Conservation (phyloP, 768 basidiomycete genomes). For the Lactifluus pinguis region DNA sequence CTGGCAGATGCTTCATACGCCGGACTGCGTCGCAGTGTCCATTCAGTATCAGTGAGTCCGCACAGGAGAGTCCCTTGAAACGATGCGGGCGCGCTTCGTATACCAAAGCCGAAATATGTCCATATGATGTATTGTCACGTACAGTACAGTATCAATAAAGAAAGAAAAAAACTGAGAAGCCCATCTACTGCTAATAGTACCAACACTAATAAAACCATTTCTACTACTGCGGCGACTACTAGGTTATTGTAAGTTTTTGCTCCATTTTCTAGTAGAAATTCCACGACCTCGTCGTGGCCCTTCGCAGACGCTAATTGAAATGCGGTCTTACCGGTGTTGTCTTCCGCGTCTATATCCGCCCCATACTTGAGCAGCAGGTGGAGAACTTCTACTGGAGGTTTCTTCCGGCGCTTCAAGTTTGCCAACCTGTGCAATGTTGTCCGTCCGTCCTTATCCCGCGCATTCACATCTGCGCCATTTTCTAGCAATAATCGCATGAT, state of each 20-base stretch:
- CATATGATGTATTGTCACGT: no score
- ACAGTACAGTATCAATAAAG: no score
- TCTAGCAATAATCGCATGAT: neutral
- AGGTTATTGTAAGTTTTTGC: neutral
- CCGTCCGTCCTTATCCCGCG: neutral
- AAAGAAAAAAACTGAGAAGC: no score
- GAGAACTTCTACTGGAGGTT: neutral
- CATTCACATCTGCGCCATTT: neutral
- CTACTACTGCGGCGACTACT: no score
- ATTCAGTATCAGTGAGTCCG: no score
- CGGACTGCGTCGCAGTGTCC: no score
- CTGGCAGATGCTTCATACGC: constrained; percentile 70
- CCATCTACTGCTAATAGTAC: no score
- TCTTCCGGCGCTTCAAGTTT: no score
- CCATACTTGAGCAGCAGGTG: neutral
- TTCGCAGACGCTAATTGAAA: neutral
- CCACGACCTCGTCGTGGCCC: neutral
- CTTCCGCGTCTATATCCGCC: neutral
- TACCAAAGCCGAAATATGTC: constrained; percentile 73
- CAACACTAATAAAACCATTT: no score
- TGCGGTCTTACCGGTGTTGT: neutral
- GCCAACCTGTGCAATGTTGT: neutral
- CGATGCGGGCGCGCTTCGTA: constrained; percentile 72
- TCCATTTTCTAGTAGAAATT: neutral
- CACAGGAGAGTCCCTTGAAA: constrained; percentile 49